Evolutionary conservation across 192 early-diverging fungal species (phyloP).

Genomic region (Gigaspora rosea): DNA sequence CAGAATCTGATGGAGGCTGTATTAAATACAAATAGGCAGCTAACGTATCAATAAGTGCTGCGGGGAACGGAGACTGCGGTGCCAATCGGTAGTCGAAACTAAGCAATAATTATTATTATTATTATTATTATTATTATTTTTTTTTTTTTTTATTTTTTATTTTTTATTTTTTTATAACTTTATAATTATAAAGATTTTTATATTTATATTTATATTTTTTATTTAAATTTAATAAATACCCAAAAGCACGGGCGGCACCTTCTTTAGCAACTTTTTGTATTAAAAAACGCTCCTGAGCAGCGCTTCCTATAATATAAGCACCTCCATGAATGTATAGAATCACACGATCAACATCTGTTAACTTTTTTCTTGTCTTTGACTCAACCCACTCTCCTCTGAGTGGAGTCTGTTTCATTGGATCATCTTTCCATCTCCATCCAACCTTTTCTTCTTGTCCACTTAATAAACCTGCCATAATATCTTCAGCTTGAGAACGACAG

Average conservation of each 20-base stretch:
- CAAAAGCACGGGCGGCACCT: constrained; percentile 40
- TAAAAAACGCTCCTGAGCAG: constrained; percentile 47
- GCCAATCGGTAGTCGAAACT: constrained; percentile 80
- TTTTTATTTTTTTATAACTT: too few species aligned
- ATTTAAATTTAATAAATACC: constrained; percentile 28
- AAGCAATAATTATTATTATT: background rate
- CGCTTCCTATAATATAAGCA: constrained; percentile 59
- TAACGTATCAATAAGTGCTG: constrained; percentile 80
- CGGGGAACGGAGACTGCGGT: constrained; percentile 80
- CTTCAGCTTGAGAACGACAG: constrained; percentile 25
- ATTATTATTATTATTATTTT: too few species aligned
- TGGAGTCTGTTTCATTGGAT: constrained; percentile 37
- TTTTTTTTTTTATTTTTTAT: too few species aligned
- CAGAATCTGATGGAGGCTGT: constrained; percentile 47
- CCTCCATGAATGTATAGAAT: constrained; percentile 81
- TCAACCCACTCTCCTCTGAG: constrained; percentile 53
- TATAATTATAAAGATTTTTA: too few species aligned
- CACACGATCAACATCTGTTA: constrained; percentile 48
- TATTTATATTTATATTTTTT: too few species aligned
- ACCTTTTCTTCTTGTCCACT: constrained; percentile 34
- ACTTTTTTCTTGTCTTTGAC: constrained; percentile 37
- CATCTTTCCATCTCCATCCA: constrained; percentile 56
- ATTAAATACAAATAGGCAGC: constrained; percentile 73
- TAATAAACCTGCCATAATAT: constrained; percentile 28
- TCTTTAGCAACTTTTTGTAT: constrained; percentile 53